Conservation (phyloP, 768 basidiomycete species). For the Boletus vermiculosoides region DNA sequence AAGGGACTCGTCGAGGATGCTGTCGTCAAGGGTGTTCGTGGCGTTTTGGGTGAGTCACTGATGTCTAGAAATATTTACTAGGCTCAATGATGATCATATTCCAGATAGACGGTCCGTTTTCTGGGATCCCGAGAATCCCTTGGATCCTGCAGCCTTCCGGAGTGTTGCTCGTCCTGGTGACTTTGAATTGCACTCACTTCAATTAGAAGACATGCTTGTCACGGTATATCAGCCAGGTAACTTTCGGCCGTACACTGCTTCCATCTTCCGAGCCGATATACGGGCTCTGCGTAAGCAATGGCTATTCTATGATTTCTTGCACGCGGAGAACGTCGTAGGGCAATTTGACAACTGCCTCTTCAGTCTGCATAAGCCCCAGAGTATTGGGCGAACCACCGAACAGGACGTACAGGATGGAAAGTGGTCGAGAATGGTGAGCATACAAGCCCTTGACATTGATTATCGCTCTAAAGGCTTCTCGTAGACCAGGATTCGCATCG, state of each 20-base stretch:
- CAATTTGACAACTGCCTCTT: conserved; percentile 98
- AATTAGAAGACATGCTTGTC: conserved; percentile 89
- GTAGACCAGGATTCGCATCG: conserved; percentile 93
- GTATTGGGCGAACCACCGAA: conserved; percentile 86
- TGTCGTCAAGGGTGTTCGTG: conserved; percentile 90
- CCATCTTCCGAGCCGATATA: conserved; percentile 92
- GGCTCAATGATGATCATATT: not conserved
- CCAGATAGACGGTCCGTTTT: conserved; percentile 83
- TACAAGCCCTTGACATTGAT: not conserved
- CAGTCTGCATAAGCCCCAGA: conserved; percentile 94
- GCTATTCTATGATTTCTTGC: conserved; percentile 91
- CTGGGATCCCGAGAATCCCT: conserved; percentile 82
- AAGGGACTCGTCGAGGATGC: conserved; percentile 92
- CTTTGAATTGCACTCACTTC: conserved; percentile 87
- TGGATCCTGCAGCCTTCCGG: conserved; percentile 79
- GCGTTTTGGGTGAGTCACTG: conserved; percentile 70
- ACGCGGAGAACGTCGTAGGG: conserved; percentile 91
- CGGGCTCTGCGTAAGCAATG: conserved; percentile 84
- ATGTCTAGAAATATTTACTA: not conserved
- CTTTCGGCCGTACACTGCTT: conserved; percentile 89
- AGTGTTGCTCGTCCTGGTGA: conserved; percentile 74
- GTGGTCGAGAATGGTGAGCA: conserved; percentile 84
- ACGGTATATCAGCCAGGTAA: conserved; percentile 92
- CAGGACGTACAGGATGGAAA: conserved; percentile 79
- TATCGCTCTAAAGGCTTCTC: not conserved